Evolutionary conservation across 2,329 filamentous ascomycete species (phyloP).

Genomic region (Pseudocercospora musae): DNA sequence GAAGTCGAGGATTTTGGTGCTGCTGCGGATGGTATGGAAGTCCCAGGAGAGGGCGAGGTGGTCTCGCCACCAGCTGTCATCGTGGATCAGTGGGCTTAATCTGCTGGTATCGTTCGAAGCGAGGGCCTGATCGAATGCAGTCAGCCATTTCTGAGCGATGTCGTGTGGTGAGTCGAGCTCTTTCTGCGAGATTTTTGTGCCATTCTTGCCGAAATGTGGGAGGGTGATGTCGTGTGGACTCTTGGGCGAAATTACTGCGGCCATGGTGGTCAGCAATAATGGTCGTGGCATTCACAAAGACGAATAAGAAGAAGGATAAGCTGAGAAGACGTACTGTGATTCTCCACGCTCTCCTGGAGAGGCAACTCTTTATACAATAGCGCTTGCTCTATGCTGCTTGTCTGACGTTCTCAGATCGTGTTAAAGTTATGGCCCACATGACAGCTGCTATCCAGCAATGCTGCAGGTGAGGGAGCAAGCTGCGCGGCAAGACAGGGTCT

Average conservation of each 20-base stretch:
- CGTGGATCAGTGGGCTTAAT: conserved; percentile 39
- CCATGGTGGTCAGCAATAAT: neutral
- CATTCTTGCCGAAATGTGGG: conserved; percentile 27
- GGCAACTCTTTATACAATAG: neutral
- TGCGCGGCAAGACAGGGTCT: neutral
- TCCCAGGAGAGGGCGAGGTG: conserved; percentile 57
- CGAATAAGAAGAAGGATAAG: neutral
- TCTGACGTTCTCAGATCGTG: neutral
- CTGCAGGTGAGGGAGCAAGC: neutral
- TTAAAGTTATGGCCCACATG: neutral
- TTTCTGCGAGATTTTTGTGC: conserved; percentile 15
- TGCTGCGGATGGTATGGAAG: conserved; percentile 51
- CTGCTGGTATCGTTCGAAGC: conserved; percentile 19
- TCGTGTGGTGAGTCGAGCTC: conserved; percentile 16
- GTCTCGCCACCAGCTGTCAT: conserved; percentile 57
- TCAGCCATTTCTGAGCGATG: conserved; percentile 33
- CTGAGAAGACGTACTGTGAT: neutral
- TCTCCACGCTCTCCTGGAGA: neutral
- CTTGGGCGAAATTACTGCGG: neutral
- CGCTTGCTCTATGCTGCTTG: neutral
- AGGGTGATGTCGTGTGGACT: conserved; percentile 30
- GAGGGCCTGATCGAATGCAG: conserved; percentile 28
- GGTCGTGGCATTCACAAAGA: too few relatives aligned
- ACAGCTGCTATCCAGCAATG: neutral
- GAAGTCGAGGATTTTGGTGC: conserved; percentile 41